Percentiles rank a stretch among this genome's conserved stretches.
Evolutionary conservation across 805 yeast species (phyloP).

Genomic region (Kregervanrija fluxuum): DNA sequence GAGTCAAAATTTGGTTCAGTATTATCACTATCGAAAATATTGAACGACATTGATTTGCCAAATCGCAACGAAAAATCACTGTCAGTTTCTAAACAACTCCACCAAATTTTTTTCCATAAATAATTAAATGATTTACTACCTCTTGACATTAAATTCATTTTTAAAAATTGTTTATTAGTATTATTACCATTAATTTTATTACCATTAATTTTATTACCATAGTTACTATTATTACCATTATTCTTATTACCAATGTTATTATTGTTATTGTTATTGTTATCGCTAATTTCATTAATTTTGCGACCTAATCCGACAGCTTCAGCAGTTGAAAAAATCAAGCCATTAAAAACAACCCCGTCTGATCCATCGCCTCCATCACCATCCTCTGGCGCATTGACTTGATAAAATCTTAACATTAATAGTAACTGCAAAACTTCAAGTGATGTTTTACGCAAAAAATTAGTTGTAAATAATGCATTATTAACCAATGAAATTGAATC

Average conservation of each 20-base stretch:
- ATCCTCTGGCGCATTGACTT: constrained; percentile 38
- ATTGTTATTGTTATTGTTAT: no score
- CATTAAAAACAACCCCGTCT: constrained; percentile 32
- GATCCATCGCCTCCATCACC: constrained; percentile 41
- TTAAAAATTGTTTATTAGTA: not conserved
- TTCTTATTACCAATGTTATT: no score
- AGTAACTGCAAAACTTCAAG: constrained; percentile 38
- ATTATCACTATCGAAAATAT: constrained; percentile 14
- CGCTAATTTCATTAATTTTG: constrained; percentile 16
- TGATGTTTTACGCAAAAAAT: constrained; percentile 32
- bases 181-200: no score
- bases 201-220: no score
- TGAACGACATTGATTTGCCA: constrained; percentile 17
- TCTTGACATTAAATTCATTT: constrained; percentile 4
- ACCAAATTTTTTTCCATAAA: constrained; percentile 27
- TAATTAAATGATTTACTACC: constrained; percentile 12
- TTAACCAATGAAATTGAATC: constrained; percentile 32
- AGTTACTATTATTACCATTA: no score
- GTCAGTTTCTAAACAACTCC: constrained; percentile 17
- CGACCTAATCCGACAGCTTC: constrained; percentile 39
- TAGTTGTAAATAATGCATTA: constrained; percentile 32
- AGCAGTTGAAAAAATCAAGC: constrained; percentile 34
- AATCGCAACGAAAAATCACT: constrained; percentile 13
- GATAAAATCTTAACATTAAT: constrained; percentile 33
- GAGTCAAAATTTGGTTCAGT: constrained; percentile 10